Base-by-base conservation (phyloP, 23 red algal species). In the Agarophyton chilense region DNA sequence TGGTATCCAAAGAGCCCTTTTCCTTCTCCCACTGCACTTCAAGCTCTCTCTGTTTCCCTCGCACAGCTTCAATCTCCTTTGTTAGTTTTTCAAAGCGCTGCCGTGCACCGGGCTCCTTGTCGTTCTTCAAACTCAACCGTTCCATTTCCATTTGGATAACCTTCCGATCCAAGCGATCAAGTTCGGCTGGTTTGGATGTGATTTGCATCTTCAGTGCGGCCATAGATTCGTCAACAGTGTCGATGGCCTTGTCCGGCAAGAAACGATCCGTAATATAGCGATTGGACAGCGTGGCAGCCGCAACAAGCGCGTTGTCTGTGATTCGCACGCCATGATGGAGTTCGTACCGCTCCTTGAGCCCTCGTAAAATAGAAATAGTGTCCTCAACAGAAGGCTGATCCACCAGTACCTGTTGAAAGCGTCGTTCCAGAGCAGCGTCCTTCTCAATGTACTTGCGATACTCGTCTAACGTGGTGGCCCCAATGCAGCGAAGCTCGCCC, bases 371-470 rank as follows among this genome's bases (percentile, higher is more conserved):
- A 17, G 92, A 95, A 10, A 99, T 91, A 33, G 97, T 99, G 67
- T 99, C 97, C 40, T 75, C 79, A 21, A 94, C 93, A 29, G 93
- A 84, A 21, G 97, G 97, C 93, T 99, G 93, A 54, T 96, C 97
- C 9, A 99, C 97, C 47, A 90, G 49, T 1, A 99, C 97, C 52
- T 88, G 97, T 71, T 99, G 97, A 67, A 99, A 99, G 19, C 97
- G 82, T 4, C 97, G 90, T 68, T 99, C 97, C 66, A 99, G 85
- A 16, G 97, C 97, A 12, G 97, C 97, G 43, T 99, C 97, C 81
- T 96, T 96, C 84, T 99, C 97, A 40, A 99, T 99, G 66, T 99
- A 99, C 85, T 99, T 92, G 58, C 97, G 90, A 75, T 99, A 99
- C 88, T 99, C 97, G 77, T 99, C 97, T 47, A 96, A 72, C 24